A percentile compares a stretch with the other conserved stretches of the same genome.
phyloP scores from a whole-genome alignment of 768 basidiomycete species.

The Podaxis sp. region DNA sequence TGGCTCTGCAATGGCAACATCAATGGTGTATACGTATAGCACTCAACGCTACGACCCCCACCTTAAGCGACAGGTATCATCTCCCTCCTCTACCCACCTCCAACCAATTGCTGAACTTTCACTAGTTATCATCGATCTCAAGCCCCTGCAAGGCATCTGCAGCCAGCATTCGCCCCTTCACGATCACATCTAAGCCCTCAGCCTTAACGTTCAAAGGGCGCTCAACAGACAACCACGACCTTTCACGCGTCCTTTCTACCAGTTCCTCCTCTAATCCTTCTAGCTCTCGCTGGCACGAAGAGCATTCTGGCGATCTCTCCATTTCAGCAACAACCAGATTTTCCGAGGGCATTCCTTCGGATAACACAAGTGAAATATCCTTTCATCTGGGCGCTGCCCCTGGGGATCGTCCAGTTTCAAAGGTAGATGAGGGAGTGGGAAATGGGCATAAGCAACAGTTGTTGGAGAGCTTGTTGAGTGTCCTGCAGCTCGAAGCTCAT shows the following conservation, averaged over 20 bases:
- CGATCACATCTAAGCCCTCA: background rate
- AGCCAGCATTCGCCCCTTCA: background rate
- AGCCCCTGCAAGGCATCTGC: too few relatives aligned
- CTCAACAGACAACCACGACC: background rate
- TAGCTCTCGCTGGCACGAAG: background rate
- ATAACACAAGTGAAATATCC: background rate
- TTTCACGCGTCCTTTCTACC: background rate
- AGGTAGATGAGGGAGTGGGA: background rate
- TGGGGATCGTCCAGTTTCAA: background rate
- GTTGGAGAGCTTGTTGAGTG: constrained; percentile 1
- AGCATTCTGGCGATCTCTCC: background rate
- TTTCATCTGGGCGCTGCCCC: background rate
- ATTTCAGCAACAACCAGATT: background rate
- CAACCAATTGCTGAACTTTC: background rate
- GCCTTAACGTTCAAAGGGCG: background rate
- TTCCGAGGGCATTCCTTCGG: background rate
- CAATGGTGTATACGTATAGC: background rate
- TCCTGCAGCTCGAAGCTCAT: background rate
- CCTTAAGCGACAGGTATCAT: background rate
- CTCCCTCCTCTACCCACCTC: background rate
- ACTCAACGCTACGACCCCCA: constrained; percentile 6
- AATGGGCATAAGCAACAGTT: background rate
- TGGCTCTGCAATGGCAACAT: background rate
- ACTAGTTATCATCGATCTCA: background rate
- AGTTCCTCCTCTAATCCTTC: background rate